Evolutionary conservation across 306 rosid genomes (phyloP), one percentile per base, ranked within the genome.

Genomic region (Castanea sativa): DNA sequence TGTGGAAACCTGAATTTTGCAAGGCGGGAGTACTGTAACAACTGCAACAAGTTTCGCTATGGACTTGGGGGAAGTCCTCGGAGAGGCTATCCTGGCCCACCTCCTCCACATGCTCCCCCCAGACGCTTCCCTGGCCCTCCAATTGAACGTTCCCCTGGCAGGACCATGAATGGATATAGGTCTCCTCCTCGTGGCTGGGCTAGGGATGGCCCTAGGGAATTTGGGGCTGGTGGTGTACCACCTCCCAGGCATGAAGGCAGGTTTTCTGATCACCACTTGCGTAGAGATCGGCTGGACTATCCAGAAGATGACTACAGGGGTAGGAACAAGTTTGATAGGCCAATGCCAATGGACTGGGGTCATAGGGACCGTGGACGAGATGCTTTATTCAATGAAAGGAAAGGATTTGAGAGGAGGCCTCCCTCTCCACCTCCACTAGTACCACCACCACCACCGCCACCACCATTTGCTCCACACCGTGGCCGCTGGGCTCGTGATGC

Each of bases 1-100:
- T 95, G 99, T 84, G 84, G 87, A 78, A 95, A 95, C 87, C 88
- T 95, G 57, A 95, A 92, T 86, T 95, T 95, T 84, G 99, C 97
- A 19, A 91, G 99, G 83, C 90, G 99, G 57, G 97, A 95, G 75
- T 73, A 84, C 65, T 95, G 99, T 79, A 92, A 92, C 90, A 91
- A 76, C 78, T 95, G 99, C 86, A 88, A 89, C 68, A 95, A 87
- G 87, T 70, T 85, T 79, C 97, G 99, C 15, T 35, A 73, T 73
- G 91, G 88, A 70, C 78, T 80, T 77, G 90, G 67, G 69, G 90
- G 88, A 81, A 95, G 97, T 89, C 95, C 99, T 49, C 88, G 93
- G 80, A 92, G 97, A 79, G 92, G 91, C 68, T 86, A 87, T 80
- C 68, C 85, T 29, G 90, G 89, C 13, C 87, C 91, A 32, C 91